Base-by-base conservation (phyloP, 352 stramenopile species). In the Globisporangium abappressorium region DNA sequence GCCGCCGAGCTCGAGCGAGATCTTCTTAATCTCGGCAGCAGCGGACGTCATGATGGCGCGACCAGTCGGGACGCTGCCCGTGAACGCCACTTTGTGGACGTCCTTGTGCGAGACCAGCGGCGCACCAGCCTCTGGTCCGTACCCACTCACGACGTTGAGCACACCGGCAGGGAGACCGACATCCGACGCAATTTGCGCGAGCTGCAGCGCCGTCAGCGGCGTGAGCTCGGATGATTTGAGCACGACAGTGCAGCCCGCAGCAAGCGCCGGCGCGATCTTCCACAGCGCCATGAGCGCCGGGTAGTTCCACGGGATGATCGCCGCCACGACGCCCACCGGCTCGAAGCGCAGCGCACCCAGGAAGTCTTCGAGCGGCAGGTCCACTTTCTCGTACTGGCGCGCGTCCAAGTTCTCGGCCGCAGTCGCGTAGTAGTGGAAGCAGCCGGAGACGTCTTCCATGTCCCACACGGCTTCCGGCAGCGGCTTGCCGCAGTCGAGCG, bases 221-320 rank as follows among this genome's bases (percentile, higher is more conserved):
- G 97, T 99, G 26, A 98, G 69, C 65, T 98, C 97, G 12, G 92
- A 82, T 15, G 97, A 95, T 77, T 99, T 99, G 38, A 98, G 72
- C 11, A 99, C 89, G 36, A 91, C 76, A 1, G 96, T 98, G 79
- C 96, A 99, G 15, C 97, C 97, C 1, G 92, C 92, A 12, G 92
- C 87, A 28, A 99, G 76, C 4, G 94, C 95, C 6, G 91, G 90
- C 6, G 91, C 90, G 20, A 95, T 70, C 71, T 92, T 92, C 81
- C 83, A 90, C 18, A 88, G 64, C 20, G 80, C 79, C 84, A 92
- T 90, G 20, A 90, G 72, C 68, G 78, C 71, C 51, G 79, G 79
- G 62, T 83, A 87, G 72, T 87, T 87, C 79, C 79, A 87, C 58
- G 84, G 84, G 54, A 88, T 87, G 64, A 92, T 90, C 36, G 81